Conservation (phyloP, 1,284 basidiomycete genomes). For the Mycocalia duriaeana region DNA sequence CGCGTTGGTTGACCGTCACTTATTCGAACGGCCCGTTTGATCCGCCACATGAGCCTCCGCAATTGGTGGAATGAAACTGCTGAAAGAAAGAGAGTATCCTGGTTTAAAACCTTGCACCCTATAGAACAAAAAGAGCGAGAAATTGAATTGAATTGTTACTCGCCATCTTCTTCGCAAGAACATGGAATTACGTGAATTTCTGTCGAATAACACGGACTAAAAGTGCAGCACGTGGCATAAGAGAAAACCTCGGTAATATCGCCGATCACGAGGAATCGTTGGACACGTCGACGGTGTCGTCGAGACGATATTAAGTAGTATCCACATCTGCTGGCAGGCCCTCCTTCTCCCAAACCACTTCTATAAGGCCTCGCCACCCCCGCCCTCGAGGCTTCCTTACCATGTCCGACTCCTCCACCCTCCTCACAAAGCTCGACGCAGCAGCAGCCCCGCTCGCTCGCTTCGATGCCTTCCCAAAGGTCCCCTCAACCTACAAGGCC, state of each 20-base stretch:
- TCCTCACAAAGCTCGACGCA: conserved; percentile 43
- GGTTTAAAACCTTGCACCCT: no score
- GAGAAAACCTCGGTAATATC: background rate
- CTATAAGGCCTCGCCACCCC: background rate
- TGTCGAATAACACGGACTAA: no score
- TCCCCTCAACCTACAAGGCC: conserved; percentile 83
- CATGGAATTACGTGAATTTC: no score
- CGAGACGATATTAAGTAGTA: background rate
- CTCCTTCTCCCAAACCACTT: background rate
- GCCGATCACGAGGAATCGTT: background rate
- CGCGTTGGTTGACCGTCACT: no score
- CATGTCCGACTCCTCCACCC: background rate
- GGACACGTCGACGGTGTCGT: conserved; percentile 1
- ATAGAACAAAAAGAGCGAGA: no score
- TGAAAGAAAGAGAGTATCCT: no score
- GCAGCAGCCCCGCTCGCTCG: conserved; percentile 45
- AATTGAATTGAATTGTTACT: no score
- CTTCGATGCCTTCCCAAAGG: conserved; percentile 87
- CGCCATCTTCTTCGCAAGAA: no score
- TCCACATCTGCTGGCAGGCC: background rate
- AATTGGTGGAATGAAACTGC: no score
- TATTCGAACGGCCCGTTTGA: no score
- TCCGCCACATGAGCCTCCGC: no score
- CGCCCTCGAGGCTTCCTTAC: background rate
- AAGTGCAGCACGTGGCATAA: background rate